A percentile compares a stretch with the other conserved stretches of the same genome.
Evolutionary conservation across 176 grass and related monocot genomes (phyloP).

Genomic region (Rhipidocladum racemiflorum): DNA sequence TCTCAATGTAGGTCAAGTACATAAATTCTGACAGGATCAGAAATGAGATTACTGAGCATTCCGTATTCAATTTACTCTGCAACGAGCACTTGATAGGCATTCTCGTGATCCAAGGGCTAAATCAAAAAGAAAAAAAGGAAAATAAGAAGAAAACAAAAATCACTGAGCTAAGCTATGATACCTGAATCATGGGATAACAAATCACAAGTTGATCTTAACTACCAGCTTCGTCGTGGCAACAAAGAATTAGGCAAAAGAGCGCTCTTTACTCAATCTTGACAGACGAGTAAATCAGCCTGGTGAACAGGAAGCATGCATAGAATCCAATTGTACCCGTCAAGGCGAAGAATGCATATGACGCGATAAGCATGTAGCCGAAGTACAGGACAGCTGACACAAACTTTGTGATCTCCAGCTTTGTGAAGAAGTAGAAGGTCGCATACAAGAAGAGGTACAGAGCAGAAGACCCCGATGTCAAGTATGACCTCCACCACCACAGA

Average conservation of each 20-base stretch:
- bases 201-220: constrained; percentile 35
- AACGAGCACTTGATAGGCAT: constrained; percentile 24
- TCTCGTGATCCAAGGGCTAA: constrained; percentile 18
- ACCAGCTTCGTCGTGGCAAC: constrained; percentile 26
- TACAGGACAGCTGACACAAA: constrained; percentile 70
- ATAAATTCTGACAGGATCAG: constrained; percentile 14
- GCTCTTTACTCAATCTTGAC: constrained; percentile 75
- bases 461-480: constrained; percentile 85
- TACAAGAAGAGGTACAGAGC: constrained; percentile 88
- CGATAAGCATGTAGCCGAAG: constrained; percentile 93
- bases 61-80: constrained; percentile 36
- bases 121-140: background rate
- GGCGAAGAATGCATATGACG: constrained; percentile 74
- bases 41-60: constrained; percentile 33
- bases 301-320: constrained; percentile 83
- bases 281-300: constrained; percentile 82
- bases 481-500: constrained; percentile 91
- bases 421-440: constrained; percentile 85
- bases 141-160: background rate
- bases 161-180: constrained; percentile 45
- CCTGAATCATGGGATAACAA: constrained; percentile 36
- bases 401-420: constrained; percentile 92
- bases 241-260: constrained; percentile 13
- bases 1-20: background rate
- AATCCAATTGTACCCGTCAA: constrained; percentile 87